phyloP scores from a whole-genome alignment of 176 grass and related monocot genomes.

The Phoenix roebelenii region DNA sequence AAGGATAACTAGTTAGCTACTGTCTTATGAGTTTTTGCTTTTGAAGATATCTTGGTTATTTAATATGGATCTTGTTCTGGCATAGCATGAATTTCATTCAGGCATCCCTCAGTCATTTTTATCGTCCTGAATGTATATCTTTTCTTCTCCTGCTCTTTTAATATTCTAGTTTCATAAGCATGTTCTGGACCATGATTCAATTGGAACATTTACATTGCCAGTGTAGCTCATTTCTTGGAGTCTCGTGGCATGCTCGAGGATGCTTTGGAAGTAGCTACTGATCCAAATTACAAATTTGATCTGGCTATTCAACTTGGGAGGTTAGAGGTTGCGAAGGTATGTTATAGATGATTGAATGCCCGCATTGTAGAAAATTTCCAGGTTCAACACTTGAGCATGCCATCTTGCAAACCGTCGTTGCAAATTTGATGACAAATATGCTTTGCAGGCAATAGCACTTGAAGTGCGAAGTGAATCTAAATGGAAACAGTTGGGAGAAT shows the following conservation, averaged over 20 bases:
- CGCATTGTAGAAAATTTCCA: neutral
- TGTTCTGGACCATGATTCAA: constrained; percentile 7
- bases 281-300: constrained; percentile 38
- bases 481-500: constrained; percentile 92
- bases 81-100: too few species aligned
- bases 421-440: neutral
- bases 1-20: too few species aligned
- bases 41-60: too few species aligned
- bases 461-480: constrained; percentile 97
- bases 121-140: neutral
- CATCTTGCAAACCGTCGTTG: neutral
- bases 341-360: neutral
- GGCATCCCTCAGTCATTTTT: neutral
- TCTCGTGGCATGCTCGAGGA: constrained; percentile 32
- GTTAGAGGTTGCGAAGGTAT: constrained; percentile 18
- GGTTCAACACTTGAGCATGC: too few species aligned
- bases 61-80: too few species aligned
- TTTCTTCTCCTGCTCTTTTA: too few species aligned
- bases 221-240: constrained; percentile 63
- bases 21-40: too few species aligned
- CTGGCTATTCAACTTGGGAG: constrained; percentile 9
- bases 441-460: constrained; percentile 60
- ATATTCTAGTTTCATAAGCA: neutral
- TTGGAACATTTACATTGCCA: constrained; percentile 14
- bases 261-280: constrained; percentile 54